phyloP scores from a whole-genome alignment of 805 yeast genomes.

The Wickerhamomyces rabaulensis region DNA sequence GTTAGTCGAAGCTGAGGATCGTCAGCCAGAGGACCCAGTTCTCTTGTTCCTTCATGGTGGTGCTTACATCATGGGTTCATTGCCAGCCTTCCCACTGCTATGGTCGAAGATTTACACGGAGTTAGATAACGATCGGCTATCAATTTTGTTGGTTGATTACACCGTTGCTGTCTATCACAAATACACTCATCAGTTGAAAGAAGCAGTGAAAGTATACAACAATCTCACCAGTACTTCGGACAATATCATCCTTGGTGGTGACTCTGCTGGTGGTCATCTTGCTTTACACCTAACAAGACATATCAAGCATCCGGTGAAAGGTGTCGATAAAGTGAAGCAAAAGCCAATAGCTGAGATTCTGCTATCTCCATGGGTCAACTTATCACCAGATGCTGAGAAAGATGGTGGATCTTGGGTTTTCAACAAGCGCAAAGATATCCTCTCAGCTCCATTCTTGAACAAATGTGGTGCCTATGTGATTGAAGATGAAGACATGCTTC shows the following conservation, averaged over 20 bases:
- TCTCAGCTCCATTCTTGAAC: no score
- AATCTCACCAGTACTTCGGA: constrained; percentile 11
- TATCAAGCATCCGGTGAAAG: not conserved
- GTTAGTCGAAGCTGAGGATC: constrained; percentile 25
- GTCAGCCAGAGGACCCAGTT: constrained; percentile 16
- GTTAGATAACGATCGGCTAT: constrained; percentile 10
- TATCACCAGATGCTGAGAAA: constrained; percentile 4
- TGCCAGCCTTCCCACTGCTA: constrained; percentile 6
- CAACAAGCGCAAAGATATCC: no score
- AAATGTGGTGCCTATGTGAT: no score
- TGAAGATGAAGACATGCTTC: no score
- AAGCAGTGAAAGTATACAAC: constrained; percentile 17
- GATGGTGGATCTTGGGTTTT: not conserved
- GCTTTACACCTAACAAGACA: constrained; percentile 16
- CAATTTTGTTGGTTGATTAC: constrained; percentile 25
- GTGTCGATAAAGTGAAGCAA: not conserved
- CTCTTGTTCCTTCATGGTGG: constrained; percentile 16
- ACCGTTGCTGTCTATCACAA: constrained; percentile 18
- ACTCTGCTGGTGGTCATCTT: constrained; percentile 29
- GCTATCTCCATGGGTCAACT: constrained; percentile 15
- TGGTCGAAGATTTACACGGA: constrained; percentile 1
- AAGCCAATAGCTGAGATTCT: constrained; percentile 5
- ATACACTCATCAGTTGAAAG: constrained; percentile 24
- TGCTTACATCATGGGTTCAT: constrained; percentile 12
- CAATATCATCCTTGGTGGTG: constrained; percentile 24